Evolutionary conservation across 73 alveolate species (phyloP).

Genomic region (Symbiodinium natans): DNA sequence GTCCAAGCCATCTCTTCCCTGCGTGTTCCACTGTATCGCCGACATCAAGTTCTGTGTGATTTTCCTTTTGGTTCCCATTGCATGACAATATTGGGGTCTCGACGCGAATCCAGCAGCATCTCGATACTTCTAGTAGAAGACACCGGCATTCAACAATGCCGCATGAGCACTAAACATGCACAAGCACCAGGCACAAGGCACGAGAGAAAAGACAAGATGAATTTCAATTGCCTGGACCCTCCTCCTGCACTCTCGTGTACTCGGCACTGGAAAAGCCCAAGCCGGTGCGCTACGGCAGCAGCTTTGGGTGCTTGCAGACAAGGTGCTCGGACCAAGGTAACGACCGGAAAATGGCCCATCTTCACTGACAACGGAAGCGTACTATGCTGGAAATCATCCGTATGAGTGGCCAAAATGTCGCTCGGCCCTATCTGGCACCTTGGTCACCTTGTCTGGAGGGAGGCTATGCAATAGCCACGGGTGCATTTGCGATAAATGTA

Average conservation of each 20-base stretch:
- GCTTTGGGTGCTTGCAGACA: neutral
- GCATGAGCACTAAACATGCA: neutral
- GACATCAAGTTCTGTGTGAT: too few relatives aligned
- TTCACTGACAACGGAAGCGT: neutral
- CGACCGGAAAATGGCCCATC: neutral
- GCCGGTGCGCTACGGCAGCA: constrained; percentile 11
- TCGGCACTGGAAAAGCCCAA: neutral
- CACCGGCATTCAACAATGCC: neutral
- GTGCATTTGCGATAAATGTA: too few relatives aligned
- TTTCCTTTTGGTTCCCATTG: too few relatives aligned
- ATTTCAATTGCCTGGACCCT: neutral
- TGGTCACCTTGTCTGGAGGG: too few relatives aligned
- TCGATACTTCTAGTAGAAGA: neutral
- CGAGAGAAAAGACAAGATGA: neutral
- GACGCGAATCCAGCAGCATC: too few relatives aligned
- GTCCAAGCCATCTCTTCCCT: too few relatives aligned
- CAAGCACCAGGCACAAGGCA: neutral
- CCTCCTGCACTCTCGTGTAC: neutral
- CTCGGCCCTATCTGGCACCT: too few relatives aligned
- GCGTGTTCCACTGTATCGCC: too few relatives aligned
- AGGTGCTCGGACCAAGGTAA: neutral
- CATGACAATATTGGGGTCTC: neutral
- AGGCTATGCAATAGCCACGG: too few relatives aligned
- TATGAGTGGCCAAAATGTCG: too few relatives aligned
- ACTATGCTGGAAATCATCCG: too few relatives aligned